Base-by-base conservation (phyloP, 208 protist species). In the Wallacemonas sp. region DNA sequence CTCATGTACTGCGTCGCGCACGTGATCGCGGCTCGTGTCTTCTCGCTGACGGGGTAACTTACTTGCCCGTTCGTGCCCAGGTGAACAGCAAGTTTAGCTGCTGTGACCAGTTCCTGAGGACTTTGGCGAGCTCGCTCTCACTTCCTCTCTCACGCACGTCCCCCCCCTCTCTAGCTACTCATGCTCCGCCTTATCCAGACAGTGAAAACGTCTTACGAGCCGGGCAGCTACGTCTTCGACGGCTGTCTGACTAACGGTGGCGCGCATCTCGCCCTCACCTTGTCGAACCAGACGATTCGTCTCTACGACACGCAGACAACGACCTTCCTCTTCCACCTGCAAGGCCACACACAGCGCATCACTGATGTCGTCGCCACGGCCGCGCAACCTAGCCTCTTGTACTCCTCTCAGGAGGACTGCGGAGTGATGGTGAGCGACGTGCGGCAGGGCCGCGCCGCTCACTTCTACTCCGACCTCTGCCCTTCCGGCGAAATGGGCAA, bases 371-470 rank as follows among this genome's bases (percentile, higher is more conserved):
- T 79, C 37, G 24, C 77, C 3, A 76, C 76, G 0, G 46, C 77
- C 1, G 68, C 85, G 0, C 66, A 81, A 48, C 85, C 83, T 17
- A 66, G 52, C 50, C 17, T 87, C 9, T 72, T 91, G 19, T 91
- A 81, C 69, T 89, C 81, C 13, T 72, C 76, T 38, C 89, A 94
- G 76, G 73, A 78, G 48, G 89, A 94, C 71, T 78, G 77, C 10
- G 89, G 89, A 4, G 89, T 94, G 32, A 89, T 92, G 85, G 62
- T 94, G 37, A 73, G 68, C 13, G 89, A 94, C 55, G 42, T 84
- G 38, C 74, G 89, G 1, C 71, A 87, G 50, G 63, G 10, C 1
- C 42, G 65, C 29, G 69, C 85, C 0, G 78, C 70, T 1, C 78
- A 83, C 54, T 94, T 92, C 50, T 44, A 89, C n/a, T 76, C 69